Conservation (phyloP, 1,139 yeast genomes). For the Geotrichum macrosporum region DNA sequence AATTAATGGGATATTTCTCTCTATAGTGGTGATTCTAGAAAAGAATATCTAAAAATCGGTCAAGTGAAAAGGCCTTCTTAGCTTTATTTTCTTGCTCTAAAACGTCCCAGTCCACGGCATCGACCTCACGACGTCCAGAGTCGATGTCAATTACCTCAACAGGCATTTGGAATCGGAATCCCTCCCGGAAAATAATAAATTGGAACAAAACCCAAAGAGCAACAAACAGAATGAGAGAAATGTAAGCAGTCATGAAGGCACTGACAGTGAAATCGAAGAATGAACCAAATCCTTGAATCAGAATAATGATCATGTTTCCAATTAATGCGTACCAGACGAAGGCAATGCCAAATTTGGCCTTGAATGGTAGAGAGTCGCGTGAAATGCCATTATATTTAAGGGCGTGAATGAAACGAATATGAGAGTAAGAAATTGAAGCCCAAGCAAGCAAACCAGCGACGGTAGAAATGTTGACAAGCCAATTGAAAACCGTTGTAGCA, state of each 20-base stretch:
- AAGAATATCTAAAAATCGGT: constrained; percentile 16
- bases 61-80: no score
- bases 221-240: constrained; percentile 54
- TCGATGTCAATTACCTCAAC: constrained; percentile 70
- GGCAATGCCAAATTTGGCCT: constrained; percentile 61
- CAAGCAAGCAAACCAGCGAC: constrained; percentile 73
- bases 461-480: constrained; percentile 78
- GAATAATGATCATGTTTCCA: constrained; percentile 52
- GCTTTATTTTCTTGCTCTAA: constrained; percentile 11
- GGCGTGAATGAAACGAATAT: constrained; percentile 55
- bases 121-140: constrained; percentile 66
- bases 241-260: constrained; percentile 65
- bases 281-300: constrained; percentile 67
- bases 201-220: constrained; percentile 55
- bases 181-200: constrained; percentile 29
- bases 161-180: constrained; percentile 33
- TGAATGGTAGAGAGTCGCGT: constrained; percentile 61
- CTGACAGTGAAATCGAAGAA: constrained; percentile 56
- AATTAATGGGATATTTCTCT: no score
- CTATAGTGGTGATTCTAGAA: constrained; percentile 17
- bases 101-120: constrained; percentile 37
- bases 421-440: constrained; percentile 67
- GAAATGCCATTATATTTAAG: constrained; percentile 53
- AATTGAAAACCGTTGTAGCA: constrained; percentile 63
- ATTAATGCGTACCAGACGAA: constrained; percentile 65